Percentiles rank a stretch among this genome's conserved stretches.
These are phyloP conservation scores for Candida schatavii DNA, from an alignment of 805 yeast genomes.

Conservation along the genomic window DNA sequence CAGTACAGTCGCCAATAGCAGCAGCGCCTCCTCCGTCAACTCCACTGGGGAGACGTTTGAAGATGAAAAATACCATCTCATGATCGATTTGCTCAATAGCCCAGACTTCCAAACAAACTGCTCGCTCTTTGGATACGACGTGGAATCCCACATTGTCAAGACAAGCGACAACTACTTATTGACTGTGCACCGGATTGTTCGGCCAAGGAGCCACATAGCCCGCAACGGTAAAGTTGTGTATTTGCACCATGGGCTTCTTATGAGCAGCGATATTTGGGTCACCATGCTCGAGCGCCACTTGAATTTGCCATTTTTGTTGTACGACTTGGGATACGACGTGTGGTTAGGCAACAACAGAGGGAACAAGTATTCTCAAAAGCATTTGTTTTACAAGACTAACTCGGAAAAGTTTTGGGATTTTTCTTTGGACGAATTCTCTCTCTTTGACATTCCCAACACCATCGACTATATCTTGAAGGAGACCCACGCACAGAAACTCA, in stretches of 20 bases:
- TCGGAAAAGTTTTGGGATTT: constrained; percentile 78
- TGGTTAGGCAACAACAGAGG: constrained; percentile 68
- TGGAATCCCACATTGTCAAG: constrained; percentile 73
- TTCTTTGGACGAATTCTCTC: constrained; percentile 86
- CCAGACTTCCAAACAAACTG: constrained; percentile 64
- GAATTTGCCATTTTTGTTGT: constrained; percentile 69
- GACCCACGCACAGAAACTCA: constrained; percentile 43
- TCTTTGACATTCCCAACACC: constrained; percentile 83
- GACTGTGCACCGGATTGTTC: constrained; percentile 66
- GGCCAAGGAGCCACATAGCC: constrained; percentile 19
- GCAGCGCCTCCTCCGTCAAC: background rate
- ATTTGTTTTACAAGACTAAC: constrained; percentile 35
- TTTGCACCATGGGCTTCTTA: constrained; percentile 87
- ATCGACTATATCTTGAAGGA: constrained; percentile 65
- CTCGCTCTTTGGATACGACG: constrained; percentile 59
- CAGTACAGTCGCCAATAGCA: no score
- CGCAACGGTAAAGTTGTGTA: constrained; percentile 53
- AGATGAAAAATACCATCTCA: constrained; percentile 23
- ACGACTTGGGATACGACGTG: constrained; percentile 86
- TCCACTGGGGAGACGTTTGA: constrained; percentile 13
- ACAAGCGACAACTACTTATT: constrained; percentile 77
- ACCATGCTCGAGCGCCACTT: constrained; percentile 38
- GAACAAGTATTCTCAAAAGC: constrained; percentile 88
- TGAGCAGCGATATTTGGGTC: constrained; percentile 80
- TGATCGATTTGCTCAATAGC: constrained; percentile 44